Conservation (phyloP, 2,329 filamentous ascomycete genomes). For the Alternaria sp. region DNA sequence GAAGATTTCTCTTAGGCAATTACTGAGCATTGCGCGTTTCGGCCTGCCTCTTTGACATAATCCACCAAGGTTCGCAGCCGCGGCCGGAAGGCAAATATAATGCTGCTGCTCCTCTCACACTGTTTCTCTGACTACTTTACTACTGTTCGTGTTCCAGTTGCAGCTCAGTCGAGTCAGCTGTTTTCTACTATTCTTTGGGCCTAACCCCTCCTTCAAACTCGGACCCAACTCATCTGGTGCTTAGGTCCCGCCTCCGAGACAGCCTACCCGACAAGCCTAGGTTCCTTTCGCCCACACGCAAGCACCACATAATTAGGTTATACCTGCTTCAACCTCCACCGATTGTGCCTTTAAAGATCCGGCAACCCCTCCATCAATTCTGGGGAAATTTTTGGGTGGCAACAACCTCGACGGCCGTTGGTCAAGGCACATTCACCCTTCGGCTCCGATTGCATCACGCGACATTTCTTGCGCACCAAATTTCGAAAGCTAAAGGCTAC, state of each 20-base stretch:
- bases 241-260: slow-evolving; percentile 20
- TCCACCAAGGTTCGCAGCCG: slow-evolving; percentile 9
- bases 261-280: slow-evolving; percentile 21
- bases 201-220: neutral
- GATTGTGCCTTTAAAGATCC: neutral
- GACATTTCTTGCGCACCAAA: slow-evolving; percentile 3
- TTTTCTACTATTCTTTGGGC: slow-evolving; percentile 2
- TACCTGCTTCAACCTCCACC: neutral
- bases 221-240: slow-evolving; percentile 14
- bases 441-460: slow-evolving; percentile 16
- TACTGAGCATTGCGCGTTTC: slow-evolving; percentile 16
- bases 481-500: neutral
- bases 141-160: slow-evolving; percentile 9
- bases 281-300: slow-evolving; percentile 26
- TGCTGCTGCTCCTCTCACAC: slow-evolving; percentile 9
- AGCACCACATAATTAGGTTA: slow-evolving; percentile 4
- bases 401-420: slow-evolving; percentile 3
- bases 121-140: neutral
- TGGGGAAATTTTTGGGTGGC: slow-evolving; percentile 16
- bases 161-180: neutral
- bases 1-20: slow-evolving; percentile 16
- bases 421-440: neutral
- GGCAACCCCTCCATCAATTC: neutral
- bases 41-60: slow-evolving; percentile 13
- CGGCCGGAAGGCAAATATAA: slow-evolving; percentile 16